A percentile compares a stretch with the other conserved stretches of the same genome.
These are phyloP conservation scores for Gossypium lobatum DNA, from an alignment of 441 rosid species.

Conservation along the genomic window DNA sequence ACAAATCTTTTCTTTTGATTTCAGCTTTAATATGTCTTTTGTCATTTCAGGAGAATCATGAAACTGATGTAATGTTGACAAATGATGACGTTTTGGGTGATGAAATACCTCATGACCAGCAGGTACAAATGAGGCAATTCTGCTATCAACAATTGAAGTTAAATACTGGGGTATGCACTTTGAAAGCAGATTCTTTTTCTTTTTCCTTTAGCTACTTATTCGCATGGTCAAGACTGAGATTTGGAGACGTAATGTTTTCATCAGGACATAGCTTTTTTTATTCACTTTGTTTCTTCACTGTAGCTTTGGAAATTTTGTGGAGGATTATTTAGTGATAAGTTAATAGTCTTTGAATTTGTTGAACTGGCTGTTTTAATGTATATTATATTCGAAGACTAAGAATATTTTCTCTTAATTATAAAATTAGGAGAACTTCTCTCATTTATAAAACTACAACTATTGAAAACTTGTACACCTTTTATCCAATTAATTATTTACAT, in stretches of 20 bases:
- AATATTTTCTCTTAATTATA: neutral
- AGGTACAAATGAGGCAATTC: slow-evolving; percentile 45
- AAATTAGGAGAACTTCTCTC: neutral
- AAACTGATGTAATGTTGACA: slow-evolving; percentile 57
- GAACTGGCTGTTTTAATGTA: neutral
- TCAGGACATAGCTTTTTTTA: neutral
- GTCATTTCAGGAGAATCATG: slow-evolving; percentile 55
- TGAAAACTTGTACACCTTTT: neutral
- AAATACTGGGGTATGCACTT: slow-evolving; percentile 58
- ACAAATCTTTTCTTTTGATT: neutral
- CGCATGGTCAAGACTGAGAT: neutral
- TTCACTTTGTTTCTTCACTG: neutral
- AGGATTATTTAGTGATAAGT: neutral
- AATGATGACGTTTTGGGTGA: slow-evolving; percentile 97
- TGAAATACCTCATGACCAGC: slow-evolving; percentile 85
- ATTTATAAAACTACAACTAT: neutral
- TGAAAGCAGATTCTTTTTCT: slow-evolving; percentile 8
- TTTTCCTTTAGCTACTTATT: slow-evolving; percentile 1
- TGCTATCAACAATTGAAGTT: slow-evolving; percentile 72
- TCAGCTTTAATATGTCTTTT: neutral
- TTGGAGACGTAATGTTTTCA: neutral
- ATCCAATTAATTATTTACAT: neutral
- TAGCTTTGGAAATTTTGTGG: neutral
- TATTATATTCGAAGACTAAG: neutral
- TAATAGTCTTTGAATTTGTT: neutral